Evolutionary conservation across 805 yeast species (phyloP).

Genomic region (Candida oleophila): DNA sequence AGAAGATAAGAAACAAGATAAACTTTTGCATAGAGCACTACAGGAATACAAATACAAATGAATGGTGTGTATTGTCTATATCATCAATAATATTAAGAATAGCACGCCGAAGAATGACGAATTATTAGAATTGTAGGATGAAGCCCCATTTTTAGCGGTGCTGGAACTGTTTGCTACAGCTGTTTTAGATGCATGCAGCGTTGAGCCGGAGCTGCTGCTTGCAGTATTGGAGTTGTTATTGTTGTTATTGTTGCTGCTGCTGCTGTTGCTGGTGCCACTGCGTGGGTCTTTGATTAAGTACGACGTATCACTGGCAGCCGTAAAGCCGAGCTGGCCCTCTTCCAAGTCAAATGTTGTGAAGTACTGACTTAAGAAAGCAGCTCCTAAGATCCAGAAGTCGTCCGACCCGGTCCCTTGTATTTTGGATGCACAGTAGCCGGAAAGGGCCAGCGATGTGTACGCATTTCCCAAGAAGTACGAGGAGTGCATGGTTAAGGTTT

Average conservation of each 20-base stretch:
- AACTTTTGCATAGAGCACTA: neutral
- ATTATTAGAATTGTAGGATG: neutral
- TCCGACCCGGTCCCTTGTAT: slow-evolving; percentile 54
- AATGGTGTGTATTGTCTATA: neutral
- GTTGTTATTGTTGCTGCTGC: neutral
- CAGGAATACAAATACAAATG: neutral
- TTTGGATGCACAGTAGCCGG: slow-evolving; percentile 61
- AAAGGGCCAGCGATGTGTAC: slow-evolving; percentile 33
- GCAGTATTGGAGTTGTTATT: neutral
- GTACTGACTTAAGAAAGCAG: slow-evolving; percentile 53
- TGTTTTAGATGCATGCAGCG: too few species aligned
- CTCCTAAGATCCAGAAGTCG: slow-evolving; percentile 59
- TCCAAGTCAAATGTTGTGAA: slow-evolving; percentile 60
- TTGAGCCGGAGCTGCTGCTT: too few species aligned
- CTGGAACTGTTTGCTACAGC: neutral
- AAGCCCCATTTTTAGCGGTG: neutral
- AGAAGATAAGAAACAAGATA: neutral
- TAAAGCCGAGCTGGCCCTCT: slow-evolving; percentile 51
- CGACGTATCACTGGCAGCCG: slow-evolving; percentile 5
- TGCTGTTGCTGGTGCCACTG: neutral
- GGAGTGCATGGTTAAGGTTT: slow-evolving; percentile 44
- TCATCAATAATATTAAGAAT: neutral
- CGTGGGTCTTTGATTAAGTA: neutral
- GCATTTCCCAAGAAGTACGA: slow-evolving; percentile 48
- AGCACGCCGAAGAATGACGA: neutral